phyloP scores from a whole-genome alignment of 805 yeast species.

The Ogataea sp. region DNA sequence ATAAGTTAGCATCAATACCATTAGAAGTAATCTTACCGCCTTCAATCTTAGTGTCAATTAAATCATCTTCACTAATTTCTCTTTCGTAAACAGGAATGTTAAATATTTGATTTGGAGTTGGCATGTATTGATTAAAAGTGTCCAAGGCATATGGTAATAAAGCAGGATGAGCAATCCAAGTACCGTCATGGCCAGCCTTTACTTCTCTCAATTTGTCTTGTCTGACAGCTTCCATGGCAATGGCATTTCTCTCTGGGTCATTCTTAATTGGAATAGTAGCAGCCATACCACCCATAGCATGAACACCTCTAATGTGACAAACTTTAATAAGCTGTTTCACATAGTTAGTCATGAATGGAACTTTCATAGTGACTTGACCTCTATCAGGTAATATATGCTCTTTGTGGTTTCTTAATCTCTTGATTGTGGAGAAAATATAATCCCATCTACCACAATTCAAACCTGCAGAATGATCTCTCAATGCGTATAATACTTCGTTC shows the following conservation, averaged over 20 bases:
- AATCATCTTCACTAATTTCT: constrained; percentile 43
- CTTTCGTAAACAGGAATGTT: constrained; percentile 32
- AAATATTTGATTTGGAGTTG: constrained; percentile 70
- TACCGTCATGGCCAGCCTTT: constrained; percentile 75
- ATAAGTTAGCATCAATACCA: constrained; percentile 65
- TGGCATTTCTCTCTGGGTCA: constrained; percentile 52
- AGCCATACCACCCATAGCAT: constrained; percentile 90
- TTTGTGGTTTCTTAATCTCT: constrained; percentile 61
- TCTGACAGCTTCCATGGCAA: constrained; percentile 65
- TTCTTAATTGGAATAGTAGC: constrained; percentile 78
- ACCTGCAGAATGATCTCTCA: constrained; percentile 72
- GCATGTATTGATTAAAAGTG: constrained; percentile 70
- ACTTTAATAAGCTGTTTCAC: constrained; percentile 65
- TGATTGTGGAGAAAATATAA: constrained; percentile 75
- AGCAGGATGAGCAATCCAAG: constrained; percentile 89
- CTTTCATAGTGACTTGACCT: constrained; percentile 70
- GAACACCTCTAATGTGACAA: constrained; percentile 73
- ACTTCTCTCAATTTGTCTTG: constrained; percentile 74
- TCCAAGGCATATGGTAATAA: constrained; percentile 64
- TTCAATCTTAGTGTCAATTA: constrained; percentile 56
- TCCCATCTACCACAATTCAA: constrained; percentile 90
- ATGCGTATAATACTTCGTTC: constrained; percentile 75
- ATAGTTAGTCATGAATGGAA: constrained; percentile 75
- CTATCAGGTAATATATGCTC: constrained; percentile 71
- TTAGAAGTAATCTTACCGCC: constrained; percentile 57